Conservation (phyloP, 1,284 basidiomycete genomes). For the Vanrija humicola region DNA sequence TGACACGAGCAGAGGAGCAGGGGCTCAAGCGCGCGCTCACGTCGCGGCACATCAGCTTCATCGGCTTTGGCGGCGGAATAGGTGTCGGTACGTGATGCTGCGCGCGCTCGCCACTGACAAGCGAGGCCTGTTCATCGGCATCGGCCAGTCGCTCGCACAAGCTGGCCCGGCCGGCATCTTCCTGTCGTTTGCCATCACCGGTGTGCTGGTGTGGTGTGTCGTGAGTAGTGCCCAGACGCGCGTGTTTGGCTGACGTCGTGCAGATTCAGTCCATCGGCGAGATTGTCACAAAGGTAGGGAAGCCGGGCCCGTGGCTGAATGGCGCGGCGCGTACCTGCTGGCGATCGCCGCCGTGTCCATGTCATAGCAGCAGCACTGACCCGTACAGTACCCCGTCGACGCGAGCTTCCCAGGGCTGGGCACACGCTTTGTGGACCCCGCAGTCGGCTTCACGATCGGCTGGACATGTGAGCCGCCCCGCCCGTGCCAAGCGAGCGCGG, state of each 20-base stretch:
- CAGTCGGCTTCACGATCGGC: constrained; percentile 74
- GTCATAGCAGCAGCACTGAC: not conserved
- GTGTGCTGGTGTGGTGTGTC: constrained; percentile 11
- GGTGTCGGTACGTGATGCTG: not conserved
- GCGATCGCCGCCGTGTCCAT: no score
- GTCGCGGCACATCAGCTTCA: constrained; percentile 10
- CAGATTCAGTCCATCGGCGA: constrained; percentile 14
- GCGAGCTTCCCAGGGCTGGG: constrained; percentile 8
- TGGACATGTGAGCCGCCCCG: constrained; percentile 57
- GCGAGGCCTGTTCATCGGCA: constrained; percentile 10
- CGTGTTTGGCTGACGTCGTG: not conserved
- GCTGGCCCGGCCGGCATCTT: constrained; percentile 10
- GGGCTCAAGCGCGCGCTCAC: constrained; percentile 5
- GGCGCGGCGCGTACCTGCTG: no score
- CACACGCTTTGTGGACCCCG: constrained; percentile 54
- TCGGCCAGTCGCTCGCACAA: constrained; percentile 3
- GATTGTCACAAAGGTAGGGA: constrained; percentile 7
- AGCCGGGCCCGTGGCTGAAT: no score
- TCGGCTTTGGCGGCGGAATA: constrained; percentile 14
- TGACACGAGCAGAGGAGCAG: not conserved
- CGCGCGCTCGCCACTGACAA: not conserved
- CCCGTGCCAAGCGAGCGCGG: not conserved
- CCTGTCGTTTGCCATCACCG: constrained; percentile 12
- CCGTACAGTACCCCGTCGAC: constrained; percentile 10
- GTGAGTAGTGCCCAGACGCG: not conserved